Evolutionary conservation across 768 basidiomycete genomes (phyloP).

Genomic region (Termitomyces heimii): DNA sequence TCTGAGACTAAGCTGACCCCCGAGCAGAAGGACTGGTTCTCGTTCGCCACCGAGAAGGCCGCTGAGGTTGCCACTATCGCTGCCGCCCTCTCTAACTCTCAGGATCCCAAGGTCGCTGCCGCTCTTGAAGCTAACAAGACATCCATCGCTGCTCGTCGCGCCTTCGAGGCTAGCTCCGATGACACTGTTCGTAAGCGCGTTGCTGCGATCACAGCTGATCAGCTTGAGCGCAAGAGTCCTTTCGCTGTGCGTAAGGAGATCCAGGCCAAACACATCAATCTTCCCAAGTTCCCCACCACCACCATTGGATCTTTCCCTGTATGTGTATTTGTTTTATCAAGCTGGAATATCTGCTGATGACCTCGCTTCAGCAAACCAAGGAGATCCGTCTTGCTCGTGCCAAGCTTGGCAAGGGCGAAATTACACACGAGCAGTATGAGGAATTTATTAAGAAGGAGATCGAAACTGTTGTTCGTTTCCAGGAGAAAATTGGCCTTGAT

Average conservation of each 20-base stretch:
- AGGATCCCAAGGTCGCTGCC: conserved; percentile 60
- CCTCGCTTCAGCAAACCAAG: conserved; percentile 78
- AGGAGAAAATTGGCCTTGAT: conserved; percentile 94
- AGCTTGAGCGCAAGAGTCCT: conserved; percentile 82
- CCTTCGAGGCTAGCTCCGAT: conserved; percentile 91
- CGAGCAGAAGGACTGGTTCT: conserved; percentile 96
- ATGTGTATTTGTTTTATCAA: conserved; percentile 17
- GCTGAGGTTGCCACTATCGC: conserved; percentile 86
- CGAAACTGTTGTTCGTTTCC: conserved; percentile 89
- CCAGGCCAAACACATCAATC: conserved; percentile 81
- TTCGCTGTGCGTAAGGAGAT: conserved; percentile 85
- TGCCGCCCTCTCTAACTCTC: conserved; percentile 77
- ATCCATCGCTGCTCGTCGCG: conserved; percentile 91
- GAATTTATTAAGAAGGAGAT: conserved; percentile 99
- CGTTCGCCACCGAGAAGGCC: conserved; percentile 96
- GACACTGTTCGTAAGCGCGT: conserved; percentile 94
- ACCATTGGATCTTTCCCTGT: conserved; percentile 98
- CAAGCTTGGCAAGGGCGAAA: conserved; percentile 87
- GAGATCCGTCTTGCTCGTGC: conserved; percentile 97
- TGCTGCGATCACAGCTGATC: conserved; percentile 79
- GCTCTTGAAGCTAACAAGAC: conserved; percentile 84
- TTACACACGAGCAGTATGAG: conserved; percentile 85
- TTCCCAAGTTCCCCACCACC: conserved; percentile 98
- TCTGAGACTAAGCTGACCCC: conserved; percentile 86
- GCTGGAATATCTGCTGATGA: conserved; percentile 6